Percentiles rank a stretch among this genome's conserved stretches.
Conservation (phyloP, 1,284 basidiomycete genomes). For the Microbotryum scabiosae region DNA sequence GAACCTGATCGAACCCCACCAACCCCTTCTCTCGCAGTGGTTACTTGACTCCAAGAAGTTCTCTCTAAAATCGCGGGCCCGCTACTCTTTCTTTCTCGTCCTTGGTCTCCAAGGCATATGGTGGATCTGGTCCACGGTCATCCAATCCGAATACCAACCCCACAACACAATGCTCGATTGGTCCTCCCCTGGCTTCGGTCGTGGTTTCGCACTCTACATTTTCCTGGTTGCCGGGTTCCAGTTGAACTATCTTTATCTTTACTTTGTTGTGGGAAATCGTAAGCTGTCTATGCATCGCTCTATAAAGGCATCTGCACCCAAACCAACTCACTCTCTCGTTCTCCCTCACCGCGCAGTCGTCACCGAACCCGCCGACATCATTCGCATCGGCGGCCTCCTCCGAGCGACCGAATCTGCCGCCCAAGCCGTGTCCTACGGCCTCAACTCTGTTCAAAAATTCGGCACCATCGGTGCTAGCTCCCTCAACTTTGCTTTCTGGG, state of each 20-base stretch:
- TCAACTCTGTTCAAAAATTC: conserved; percentile 18
- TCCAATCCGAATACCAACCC: conserved; percentile 8
- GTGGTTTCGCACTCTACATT: conserved; percentile 8
- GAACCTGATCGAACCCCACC: neutral
- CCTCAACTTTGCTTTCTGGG: conserved; percentile 23
- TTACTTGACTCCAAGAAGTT: conserved; percentile 2
- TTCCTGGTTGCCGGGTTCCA: conserved; percentile 18
- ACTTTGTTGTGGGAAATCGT: conserved; percentile 33
- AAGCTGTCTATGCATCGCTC: conserved; percentile 32
- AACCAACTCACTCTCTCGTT: neutral
- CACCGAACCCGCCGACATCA: conserved; percentile 11
- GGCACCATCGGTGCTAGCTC: conserved; percentile 5
- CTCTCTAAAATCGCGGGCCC: conserved; percentile 10
- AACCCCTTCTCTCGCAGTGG: neutral
- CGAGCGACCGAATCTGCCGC: conserved; percentile 29
- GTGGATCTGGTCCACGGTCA: conserved; percentile 19
- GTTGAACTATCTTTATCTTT: conserved; percentile 21
- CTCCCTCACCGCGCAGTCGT: neutral
- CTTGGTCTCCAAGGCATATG: conserved; percentile 8
- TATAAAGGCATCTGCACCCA: neutral
- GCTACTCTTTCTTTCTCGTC: conserved; percentile 1
- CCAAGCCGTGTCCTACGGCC: conserved; percentile 19
- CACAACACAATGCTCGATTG: conserved; percentile 7
- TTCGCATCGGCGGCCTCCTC: conserved; percentile 29
- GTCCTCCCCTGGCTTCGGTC: conserved; percentile 5